Evolutionary conservation across 768 basidiomycete genomes (phyloP), one percentile per base, ranked within the genome.

Genomic region (Russula earlei): DNA sequence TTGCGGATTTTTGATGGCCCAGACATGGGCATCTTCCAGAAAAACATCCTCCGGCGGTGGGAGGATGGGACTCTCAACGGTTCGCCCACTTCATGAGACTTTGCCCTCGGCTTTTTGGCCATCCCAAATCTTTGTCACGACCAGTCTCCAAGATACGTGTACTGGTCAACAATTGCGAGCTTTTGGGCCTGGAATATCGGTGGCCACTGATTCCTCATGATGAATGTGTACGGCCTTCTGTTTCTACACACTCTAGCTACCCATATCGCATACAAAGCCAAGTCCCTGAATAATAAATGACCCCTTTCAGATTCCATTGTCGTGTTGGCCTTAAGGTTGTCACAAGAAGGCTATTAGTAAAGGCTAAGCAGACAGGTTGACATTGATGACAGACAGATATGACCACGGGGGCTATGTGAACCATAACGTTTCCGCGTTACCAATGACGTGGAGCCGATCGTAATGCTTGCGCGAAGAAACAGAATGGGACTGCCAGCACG

Each of bases 1-100:
- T 75, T 99, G 47, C 85, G 88, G 59, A 87, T 98, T 61, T 98
- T 94, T 66, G 81, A 88, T 38, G 87, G 80, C 10, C 72, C 82
- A 49, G 80, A 88, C 59, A 84, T 85, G 76, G 88, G 88, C 22
- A 81, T 84, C 12, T 78, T 91, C 58, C 80, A 81, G 54, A 76
- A 75, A 11, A 95, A 95, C 66, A 75, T 93, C 57, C 61, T 93
- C 65, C 80, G 81, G 63, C 86, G 85, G 56, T 92, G 88, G 85
- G 86, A 91, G 61, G 87, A 89, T 58, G 86, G 87, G 29, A 85
- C 82, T 0, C 66, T 89, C 48, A 77, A 60, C 19, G 24, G 2
- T 15, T 20, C 52, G 40, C 52, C 37, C 4, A 17, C 44, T 14
- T 24, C 52, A 49, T 54, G 34, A 56, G 17, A 24, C 41, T 6